Percentiles rank a stretch among this genome's conserved stretches.
phyloP scores from a whole-genome alignment of 2,329 filamentous ascomycete species.

The Stachybotrys echinatus region DNA sequence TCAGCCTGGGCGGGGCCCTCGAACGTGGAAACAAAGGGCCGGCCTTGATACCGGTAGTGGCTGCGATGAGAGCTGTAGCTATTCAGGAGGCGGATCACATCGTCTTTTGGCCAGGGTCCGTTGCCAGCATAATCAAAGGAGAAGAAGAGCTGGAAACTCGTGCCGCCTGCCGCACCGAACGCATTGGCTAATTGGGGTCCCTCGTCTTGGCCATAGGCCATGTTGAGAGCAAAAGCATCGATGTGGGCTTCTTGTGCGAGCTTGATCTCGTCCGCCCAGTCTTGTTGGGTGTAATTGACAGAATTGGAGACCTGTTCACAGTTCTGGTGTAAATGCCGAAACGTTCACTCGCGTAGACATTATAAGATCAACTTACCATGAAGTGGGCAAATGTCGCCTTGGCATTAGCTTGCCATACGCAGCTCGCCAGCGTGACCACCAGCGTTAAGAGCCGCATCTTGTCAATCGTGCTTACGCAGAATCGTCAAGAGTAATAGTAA shows the following conservation, averaged over 20 bases:
- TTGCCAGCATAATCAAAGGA: conserved; percentile 1
- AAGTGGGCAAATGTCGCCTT: neutral
- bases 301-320: neutral
- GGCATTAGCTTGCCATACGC: neutral
- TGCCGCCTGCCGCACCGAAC: neutral
- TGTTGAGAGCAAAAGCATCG: neutral
- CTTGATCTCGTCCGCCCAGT: too few species aligned
- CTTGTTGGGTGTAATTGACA: neutral
- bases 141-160: neutral
- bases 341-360: too few species aligned
- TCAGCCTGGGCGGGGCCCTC: neutral
- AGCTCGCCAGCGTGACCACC: neutral
- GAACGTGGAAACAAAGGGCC: neutral
- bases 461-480: too few species aligned
- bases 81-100: neutral
- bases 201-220: neutral
- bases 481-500: too few species aligned
- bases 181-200: too few species aligned
- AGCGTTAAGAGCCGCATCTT: neutral
- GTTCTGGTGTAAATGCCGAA: too few species aligned
- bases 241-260: neutral
- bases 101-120: neutral
- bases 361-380: too few species aligned
- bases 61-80: neutral
- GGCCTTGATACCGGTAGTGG: neutral